Base-by-base conservation (phyloP, 345 rosid species). In the Salix brachista region DNA sequence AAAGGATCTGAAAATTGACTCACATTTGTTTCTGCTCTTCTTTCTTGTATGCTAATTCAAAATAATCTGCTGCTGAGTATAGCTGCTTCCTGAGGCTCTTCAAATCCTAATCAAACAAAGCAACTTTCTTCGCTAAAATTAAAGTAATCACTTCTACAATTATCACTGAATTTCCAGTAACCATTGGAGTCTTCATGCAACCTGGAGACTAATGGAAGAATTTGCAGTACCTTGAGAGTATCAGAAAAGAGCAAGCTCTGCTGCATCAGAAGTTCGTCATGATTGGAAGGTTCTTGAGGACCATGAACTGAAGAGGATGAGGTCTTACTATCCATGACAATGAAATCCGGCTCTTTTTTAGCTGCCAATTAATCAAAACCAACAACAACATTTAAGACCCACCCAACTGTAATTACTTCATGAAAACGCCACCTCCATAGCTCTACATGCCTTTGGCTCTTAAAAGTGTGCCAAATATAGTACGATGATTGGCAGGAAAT, bases 31-130 rank as follows among this genome's bases (percentile, higher is more conserved):
- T 95, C 78, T 87, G 90, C 13, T 84, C 88, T 60, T 89, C 89
- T 76, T 86, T 72, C 60, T 67, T 67, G 83, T 90, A 91, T 71
- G 92, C 88, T 23, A 69, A 37, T 85, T 95, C 99, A 75, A 90
- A 93, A 80, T 91, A 87, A 25, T 95, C 94, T 39, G 98, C 98
- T 17, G 97, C 99, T 26, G 90, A 89, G 86, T 90, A 91, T 60
- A 95, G 75, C 67, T 95, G 98, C 73, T 86, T 80, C 83, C 90
- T 88, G 69, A 95, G 67, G 75, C 78, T 86, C 91, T 87, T 95
- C 85, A 95, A 82, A 65, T 93, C 99, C 98, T 95, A 44, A 75
- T 61, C 2, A 77, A 69, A 60, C 46, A 75, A 67, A 79, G 39
- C 32, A 69, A 46, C 50, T 46, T 30, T 69, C 32, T 26, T 13